Conservation (phyloP, 2,329 filamentous ascomycete genomes). For the Trichoderma harzianum region DNA sequence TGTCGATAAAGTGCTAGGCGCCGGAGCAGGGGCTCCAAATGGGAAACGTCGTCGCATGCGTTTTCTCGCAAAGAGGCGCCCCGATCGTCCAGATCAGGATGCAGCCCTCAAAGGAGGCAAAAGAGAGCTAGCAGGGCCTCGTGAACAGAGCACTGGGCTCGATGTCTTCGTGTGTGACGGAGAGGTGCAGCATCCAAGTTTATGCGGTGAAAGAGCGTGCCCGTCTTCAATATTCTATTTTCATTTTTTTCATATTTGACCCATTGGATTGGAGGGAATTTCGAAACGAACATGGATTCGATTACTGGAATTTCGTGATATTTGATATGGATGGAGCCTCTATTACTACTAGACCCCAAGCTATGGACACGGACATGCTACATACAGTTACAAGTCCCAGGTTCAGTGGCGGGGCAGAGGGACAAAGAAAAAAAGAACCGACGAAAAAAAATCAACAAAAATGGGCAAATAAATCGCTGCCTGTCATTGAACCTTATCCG, state of each 20-base stretch:
- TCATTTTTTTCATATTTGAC: background rate
- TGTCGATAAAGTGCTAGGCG: background rate
- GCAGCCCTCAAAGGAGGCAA: conserved; percentile 3
- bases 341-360: background rate
- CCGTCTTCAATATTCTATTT: background rate
- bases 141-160: conserved; percentile 3
- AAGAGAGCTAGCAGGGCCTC: conserved; percentile 7
- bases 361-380: background rate
- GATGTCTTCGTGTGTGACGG: background rate
- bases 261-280: background rate
- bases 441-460: too few relatives aligned
- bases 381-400: background rate
- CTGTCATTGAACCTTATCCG: background rate
- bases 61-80: background rate
- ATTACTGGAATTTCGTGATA: background rate
- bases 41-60: background rate
- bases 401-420: background rate
- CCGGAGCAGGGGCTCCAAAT: background rate
- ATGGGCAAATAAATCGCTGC: background rate
- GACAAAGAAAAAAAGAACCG: background rate
- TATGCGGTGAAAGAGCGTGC: background rate
- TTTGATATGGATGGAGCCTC: background rate
- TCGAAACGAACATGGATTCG: background rate
- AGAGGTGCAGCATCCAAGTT: background rate
- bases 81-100: conserved; percentile 15